Evolutionary conservation across 768 basidiomycete species (phyloP).

Genomic region (Mycena olivaceomarginata): DNA sequence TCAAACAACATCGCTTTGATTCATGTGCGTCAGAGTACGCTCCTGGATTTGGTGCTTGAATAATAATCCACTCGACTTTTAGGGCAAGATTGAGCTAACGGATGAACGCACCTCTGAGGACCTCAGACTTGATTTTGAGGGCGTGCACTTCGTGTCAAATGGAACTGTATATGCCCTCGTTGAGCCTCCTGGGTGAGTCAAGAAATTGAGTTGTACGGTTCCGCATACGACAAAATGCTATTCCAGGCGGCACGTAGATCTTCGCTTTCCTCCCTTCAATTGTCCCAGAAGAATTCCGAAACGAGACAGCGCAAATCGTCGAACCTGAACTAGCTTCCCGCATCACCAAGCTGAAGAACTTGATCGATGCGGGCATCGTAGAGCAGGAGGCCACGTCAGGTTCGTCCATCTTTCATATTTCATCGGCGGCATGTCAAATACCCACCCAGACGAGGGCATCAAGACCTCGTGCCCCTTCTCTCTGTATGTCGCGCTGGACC

Average conservation of each 20-base stretch:
- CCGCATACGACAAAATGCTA: not conserved
- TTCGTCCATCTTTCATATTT: conserved; percentile 28
- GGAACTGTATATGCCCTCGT: conserved; percentile 89
- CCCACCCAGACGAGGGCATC: conserved; percentile 63
- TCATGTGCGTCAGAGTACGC: conserved; percentile 70
- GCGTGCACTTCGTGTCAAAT: conserved; percentile 83
- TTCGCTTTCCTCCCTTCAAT: conserved; percentile 79
- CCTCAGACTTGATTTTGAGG: conserved; percentile 83
- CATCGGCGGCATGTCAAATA: not conserved
- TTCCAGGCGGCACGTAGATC: conserved; percentile 74
- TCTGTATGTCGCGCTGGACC: conserved; percentile 79
- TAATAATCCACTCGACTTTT: conserved; percentile 18
- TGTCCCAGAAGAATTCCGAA: conserved; percentile 73
- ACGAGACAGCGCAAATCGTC: conserved; percentile 76
- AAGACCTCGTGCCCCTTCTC: conserved; percentile 79
- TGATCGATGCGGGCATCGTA: conserved; percentile 79
- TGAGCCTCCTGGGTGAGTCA: conserved; percentile 74
- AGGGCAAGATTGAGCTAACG: conserved; percentile 86
- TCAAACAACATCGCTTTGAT: conserved; percentile 74
- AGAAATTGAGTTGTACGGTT: not conserved
- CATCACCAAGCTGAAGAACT: conserved; percentile 74
- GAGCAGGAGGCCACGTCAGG: conserved; percentile 69
- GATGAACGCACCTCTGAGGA: conserved; percentile 72
- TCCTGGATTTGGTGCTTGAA: conserved; percentile 21
- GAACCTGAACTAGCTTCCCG: conserved; percentile 76